phyloP scores from a whole-genome alignment of 129 eudicot genomes.

The Tanacetum coccineum region DNA sequence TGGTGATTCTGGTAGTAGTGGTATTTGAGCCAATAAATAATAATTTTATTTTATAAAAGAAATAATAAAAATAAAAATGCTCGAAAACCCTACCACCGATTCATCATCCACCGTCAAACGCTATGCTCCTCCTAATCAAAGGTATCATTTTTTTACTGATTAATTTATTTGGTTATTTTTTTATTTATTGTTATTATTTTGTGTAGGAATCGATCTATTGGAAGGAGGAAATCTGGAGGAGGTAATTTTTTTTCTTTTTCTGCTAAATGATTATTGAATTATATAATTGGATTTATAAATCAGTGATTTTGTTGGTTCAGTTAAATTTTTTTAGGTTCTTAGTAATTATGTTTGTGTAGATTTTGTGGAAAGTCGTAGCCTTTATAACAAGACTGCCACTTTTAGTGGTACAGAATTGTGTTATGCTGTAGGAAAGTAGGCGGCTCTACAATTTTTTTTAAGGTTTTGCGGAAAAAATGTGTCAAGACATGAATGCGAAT shows the following conservation, averaged over 20 bases:
- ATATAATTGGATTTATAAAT: neutral
- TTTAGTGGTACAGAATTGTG: no score
- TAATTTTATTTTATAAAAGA: no score
- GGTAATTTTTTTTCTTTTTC: slow-evolving; percentile 33
- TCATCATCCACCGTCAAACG: slow-evolving; percentile 60
- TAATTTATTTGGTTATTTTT: neutral
- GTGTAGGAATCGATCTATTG: slow-evolving; percentile 66
- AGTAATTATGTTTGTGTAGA: slow-evolving; percentile 3
- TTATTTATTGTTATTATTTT: neutral
- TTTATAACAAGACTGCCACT: neutral
- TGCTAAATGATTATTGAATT: neutral
- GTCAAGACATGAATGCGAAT: no score
- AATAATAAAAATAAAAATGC: slow-evolving; percentile 34
- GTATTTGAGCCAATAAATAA: no score
- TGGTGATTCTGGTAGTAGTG: no score
- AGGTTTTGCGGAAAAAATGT: no score
- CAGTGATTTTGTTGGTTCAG: no score
- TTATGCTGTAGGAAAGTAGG: no score
- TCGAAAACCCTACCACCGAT: slow-evolving; percentile 71
- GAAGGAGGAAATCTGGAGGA: slow-evolving; percentile 88
- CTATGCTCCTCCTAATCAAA: slow-evolving; percentile 81
- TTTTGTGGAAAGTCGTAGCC: neutral
- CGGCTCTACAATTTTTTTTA: no score
- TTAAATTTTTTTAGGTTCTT: neutral
- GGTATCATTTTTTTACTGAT: slow-evolving; percentile 28